phyloP scores from a whole-genome alignment of 2,329 filamentous ascomycete genomes.

The Hypoxylon sp. region DNA sequence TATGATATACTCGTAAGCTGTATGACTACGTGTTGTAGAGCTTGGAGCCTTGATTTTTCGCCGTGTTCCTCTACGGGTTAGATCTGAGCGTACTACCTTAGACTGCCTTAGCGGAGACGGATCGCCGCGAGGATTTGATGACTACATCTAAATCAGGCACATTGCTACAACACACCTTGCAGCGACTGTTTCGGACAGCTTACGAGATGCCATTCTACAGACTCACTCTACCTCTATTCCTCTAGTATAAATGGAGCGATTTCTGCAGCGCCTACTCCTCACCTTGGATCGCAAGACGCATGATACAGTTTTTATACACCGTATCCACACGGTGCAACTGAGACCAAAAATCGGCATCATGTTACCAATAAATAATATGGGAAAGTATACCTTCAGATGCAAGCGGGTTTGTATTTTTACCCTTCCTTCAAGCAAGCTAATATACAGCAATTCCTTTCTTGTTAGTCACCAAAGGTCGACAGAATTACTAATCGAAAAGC shows the following conservation, averaged over 20 bases:
- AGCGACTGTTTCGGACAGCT: background rate
- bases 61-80: background rate
- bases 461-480: background rate
- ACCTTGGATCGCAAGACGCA: conserved; percentile 18
- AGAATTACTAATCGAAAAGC: background rate
- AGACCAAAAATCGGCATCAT: background rate
- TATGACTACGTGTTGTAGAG: background rate
- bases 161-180: conserved; percentile 8
- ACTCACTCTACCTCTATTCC: background rate
- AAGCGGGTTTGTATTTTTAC: background rate
- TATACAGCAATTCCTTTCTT: background rate
- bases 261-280: background rate
- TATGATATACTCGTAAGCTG: background rate
- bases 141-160: conserved; percentile 12
- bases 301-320: conserved; percentile 3
- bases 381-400: background rate
- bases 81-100: conserved; percentile 4
- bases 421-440: background rate
- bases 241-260: conserved; percentile 3
- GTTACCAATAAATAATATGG: background rate
- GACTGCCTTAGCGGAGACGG: conserved; percentile 11
- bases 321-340: conserved; percentile 13
- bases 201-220: background rate
- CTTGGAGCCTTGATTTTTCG: background rate
- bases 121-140: conserved; percentile 18